A percentile compares a stretch with the other conserved stretches of the same genome.
phyloP scores from a whole-genome alignment of 164 flowering plant genomes.

The Aristolochia fimbriata region DNA sequence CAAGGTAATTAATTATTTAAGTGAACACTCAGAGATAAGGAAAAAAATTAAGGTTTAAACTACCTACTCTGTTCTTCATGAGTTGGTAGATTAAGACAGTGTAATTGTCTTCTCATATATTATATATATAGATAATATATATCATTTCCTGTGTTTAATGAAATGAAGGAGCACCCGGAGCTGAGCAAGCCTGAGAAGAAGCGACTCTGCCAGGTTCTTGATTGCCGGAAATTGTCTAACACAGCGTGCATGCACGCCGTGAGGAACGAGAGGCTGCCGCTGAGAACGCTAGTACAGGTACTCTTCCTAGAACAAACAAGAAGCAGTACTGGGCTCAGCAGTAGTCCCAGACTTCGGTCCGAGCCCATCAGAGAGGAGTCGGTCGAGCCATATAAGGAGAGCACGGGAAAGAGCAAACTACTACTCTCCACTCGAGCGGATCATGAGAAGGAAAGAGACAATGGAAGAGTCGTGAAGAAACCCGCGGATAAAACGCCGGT shows the following conservation, averaged over 20 bases:
- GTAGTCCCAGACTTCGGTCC: neutral
- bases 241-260: conserved; percentile 66
- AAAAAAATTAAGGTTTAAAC: no score
- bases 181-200: conserved; percentile 63
- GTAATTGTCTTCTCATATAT: no score
- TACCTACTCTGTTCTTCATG: neutral
- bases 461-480: neutral
- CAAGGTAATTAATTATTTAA: no score
- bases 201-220: conserved; percentile 54
- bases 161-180: conserved; percentile 55
- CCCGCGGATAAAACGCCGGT: neutral
- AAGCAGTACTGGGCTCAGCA: conserved; percentile 12
- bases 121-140: no score
- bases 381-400: no score
- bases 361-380: no score
- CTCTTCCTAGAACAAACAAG: conserved; percentile 74
- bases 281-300: conserved; percentile 86
- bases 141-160: neutral
- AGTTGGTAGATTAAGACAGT: no score
- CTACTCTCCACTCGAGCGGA: no score
- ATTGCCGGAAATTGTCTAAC: conserved; percentile 66
- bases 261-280: conserved; percentile 67
- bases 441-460: neutral
- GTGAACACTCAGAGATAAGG: no score
- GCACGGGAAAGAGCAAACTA: no score